Evolutionary conservation across 2,329 filamentous ascomycete species (phyloP).

Genomic region (Fusarium illudens): DNA sequence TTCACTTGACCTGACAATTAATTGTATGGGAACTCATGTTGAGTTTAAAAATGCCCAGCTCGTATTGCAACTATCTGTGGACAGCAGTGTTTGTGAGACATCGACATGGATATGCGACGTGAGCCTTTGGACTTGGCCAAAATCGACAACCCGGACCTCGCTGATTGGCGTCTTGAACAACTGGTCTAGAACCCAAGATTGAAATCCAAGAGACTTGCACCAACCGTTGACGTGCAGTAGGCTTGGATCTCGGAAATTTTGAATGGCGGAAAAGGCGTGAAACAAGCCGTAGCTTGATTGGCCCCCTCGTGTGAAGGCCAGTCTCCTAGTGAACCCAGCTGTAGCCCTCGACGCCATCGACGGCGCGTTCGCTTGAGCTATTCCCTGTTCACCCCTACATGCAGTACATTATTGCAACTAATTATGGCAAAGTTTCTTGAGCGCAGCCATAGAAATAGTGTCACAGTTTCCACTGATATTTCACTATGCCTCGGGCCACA

Average conservation of each 20-base stretch:
- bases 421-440: not conserved
- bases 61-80: not conserved
- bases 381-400: not conserved
- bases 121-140: not conserved
- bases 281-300: not conserved
- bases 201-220: not conserved
- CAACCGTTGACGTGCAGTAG: not conserved
- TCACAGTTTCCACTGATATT: not conserved
- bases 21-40: not conserved
- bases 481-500: not conserved
- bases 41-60: not conserved
- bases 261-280: not conserved
- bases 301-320: not conserved
- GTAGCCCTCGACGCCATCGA: not conserved
- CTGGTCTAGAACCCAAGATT: not conserved
- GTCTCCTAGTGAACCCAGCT: not conserved
- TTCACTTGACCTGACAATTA: not conserved
- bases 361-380: not conserved
- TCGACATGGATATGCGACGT: not conserved
- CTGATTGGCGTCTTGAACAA: not conserved
- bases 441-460: not conserved
- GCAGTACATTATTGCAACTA: not conserved
- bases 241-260: not conserved
- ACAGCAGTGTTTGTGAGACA: not conserved
- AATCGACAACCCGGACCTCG: not conserved